Evolutionary conservation across 208 protist species (phyloP), one percentile per base, ranked within the genome.

Genomic region (Leishmania guyanensis): DNA sequence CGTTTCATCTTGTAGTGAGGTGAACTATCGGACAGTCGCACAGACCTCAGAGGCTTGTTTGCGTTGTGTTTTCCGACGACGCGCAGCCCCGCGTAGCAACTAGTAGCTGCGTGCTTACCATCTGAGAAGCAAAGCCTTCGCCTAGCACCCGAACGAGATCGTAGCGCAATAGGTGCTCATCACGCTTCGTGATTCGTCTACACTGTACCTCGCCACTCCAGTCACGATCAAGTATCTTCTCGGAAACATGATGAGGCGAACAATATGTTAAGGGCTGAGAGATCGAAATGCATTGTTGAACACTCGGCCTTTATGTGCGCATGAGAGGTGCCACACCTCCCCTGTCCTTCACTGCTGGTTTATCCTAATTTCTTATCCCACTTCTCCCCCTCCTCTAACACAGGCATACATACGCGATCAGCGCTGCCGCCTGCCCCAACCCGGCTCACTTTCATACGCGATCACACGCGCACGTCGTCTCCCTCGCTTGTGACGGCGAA

Each of bases 1-100:
- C 51, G 48, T 36, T 87, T 83, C 46, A 46, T 78, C 29, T 43
- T 70, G 26, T 84, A 36, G 65, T 48, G 16, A 10, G 14, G 2
- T 71, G 66, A 77, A 12, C 6, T 20, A 9, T 8, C 64, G 20
- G 8, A 5, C 12, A 69, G 36, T 9, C 14, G 0, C 39, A 62
- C 3, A 43, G 29, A 20, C 0, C 26, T n/a, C 6, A 20, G 12
- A 20, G 29, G 29, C 26, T 5, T 68, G 3, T 39, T 10, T 43
- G 62, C 12, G 10, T n/a, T 20, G 62, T 2, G 3, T 20, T 14
- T 6, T 26, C 22, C n/a, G 36, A 20, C 29, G 29, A 26, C 4
- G 2, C 14, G 29, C n/a, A 4, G 12, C 29, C 3, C 22, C 17
- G 4, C 56, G 56, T 29, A 26, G 22, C 22, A 0, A 10, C 3